phyloP scores from a whole-genome alignment of 148 eudicot genomes.

The Amaranthus cruentus region DNA sequence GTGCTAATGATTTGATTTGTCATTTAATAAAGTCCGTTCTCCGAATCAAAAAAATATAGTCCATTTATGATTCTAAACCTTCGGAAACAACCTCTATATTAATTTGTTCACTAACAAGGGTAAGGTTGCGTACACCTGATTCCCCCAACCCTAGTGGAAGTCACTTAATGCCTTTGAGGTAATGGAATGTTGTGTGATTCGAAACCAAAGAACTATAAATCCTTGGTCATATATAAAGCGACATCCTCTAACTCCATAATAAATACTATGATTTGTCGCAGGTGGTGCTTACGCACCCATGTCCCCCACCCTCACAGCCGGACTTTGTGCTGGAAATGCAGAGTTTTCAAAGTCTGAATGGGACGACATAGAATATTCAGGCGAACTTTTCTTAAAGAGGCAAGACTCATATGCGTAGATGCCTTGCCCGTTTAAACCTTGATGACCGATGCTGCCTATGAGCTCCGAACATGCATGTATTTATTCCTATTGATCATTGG shows the following conservation, averaged over 20 bases:
- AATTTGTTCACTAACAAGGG: no score
- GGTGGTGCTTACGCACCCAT: constrained; percentile 40
- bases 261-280: constrained; percentile 11
- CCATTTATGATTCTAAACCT: no score
- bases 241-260: not conserved
- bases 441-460: not conserved
- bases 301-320: constrained; percentile 48
- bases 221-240: no score
- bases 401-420: constrained; percentile 23
- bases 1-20: no score
- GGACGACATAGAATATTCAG: constrained; percentile 30
- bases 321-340: constrained; percentile 37
- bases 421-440: not conserved
- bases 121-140: no score
- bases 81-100: no score
- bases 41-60: no score
- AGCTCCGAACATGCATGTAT: not conserved
- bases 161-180: no score
- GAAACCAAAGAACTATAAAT: no score
- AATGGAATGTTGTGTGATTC: no score
- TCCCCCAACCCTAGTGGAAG: no score
- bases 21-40: no score
- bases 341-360: constrained; percentile 30
- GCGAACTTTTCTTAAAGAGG: constrained; percentile 28
- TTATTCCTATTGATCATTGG: not conserved